Evolutionary conservation across 108 stramenopile genomes (phyloP).

Genomic region (Nitzschia sp.): DNA sequence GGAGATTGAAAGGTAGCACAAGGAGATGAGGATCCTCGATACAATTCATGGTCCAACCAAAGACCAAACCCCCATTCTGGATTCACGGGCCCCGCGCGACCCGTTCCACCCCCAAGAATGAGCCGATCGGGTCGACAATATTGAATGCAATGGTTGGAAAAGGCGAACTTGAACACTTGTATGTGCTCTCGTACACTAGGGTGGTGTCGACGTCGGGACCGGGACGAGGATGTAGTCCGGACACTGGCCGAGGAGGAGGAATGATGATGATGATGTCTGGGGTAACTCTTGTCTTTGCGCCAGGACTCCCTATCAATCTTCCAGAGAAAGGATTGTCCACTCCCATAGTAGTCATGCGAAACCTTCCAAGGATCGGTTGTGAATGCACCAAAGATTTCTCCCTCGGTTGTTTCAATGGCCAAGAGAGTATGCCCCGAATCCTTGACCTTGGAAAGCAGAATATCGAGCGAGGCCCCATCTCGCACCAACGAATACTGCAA

Average conservation of each 20-base stretch:
- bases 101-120: slow-evolving; percentile 65
- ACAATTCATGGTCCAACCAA: slow-evolving; percentile 50
- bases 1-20: slow-evolving; percentile 72
- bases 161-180: slow-evolving; percentile 64
- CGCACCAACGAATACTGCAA: slow-evolving; percentile 69
- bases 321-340: slow-evolving; percentile 68
- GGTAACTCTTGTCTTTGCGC: slow-evolving; percentile 29
- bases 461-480: slow-evolving; percentile 72
- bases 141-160: slow-evolving; percentile 60
- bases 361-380: slow-evolving; percentile 60
- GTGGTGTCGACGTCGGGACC: slow-evolving; percentile 27
- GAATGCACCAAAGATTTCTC: slow-evolving; percentile 80
- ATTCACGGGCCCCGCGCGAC: slow-evolving; percentile 13
- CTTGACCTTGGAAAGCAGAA: slow-evolving; percentile 45
- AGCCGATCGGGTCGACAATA: slow-evolving; percentile 60
- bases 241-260: slow-evolving; percentile 27
- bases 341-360: slow-evolving; percentile 65
- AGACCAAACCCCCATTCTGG: slow-evolving; percentile 68
- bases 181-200: slow-evolving; percentile 33
- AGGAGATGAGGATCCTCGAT: slow-evolving; percentile 55
- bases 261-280: slow-evolving; percentile 7
- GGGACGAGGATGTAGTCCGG: slow-evolving; percentile 47
- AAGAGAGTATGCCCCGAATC: slow-evolving; percentile 54
- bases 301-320: slow-evolving; percentile 41
- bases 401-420: slow-evolving; percentile 72